Evolutionary conservation across 768 basidiomycete genomes (phyloP), one percentile per base, ranked within the genome.

Genomic region (Boletus patriciae): DNA sequence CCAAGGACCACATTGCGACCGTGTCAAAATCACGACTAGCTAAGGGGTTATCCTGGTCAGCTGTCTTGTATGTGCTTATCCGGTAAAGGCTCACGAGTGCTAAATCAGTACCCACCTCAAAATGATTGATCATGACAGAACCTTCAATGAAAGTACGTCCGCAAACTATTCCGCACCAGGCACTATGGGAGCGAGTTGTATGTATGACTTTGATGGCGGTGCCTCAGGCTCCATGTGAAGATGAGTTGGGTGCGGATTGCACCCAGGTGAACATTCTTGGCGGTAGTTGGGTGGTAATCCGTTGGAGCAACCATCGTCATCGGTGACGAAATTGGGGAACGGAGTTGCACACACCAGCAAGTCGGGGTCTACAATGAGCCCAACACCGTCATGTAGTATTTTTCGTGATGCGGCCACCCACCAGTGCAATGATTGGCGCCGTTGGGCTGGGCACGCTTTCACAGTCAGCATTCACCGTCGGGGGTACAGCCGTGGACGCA

Each of bases 21-120:
- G 47, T 54, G 50, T 59, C 50, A 63, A 50, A 62, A 57, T 27
- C 41, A 18, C 9, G 23, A 46, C 43, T 42, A 62, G 61, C 54
- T 50, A 64, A 62, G 62, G 41, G 48, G 60, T 70, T 69, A 62
- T 55, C 60, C 47, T 54, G 46, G 57, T 68, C 67, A 68, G 54
- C 58, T 62, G 67, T 55, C 52, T 38, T 51, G 54, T 56, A 67
- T 56, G 63, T 60, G 50, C 68, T 59, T 63, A 58, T 68, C 54
- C 8, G 59, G 58, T 16, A 52, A 46, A 38, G 59, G 58, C 58
- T 7, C 52, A 55, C 51, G 45, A 16, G 16, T 46, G 52, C 58
- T 59, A 67, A 48, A 44, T 42, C 27, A 42, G 54, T 45, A 52
- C 54, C 11, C 53, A 50, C 60, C 56, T 58, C 54, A 38, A 57